These are phyloP conservation scores for Mallotus repandus DNA, from an alignment of 441 rosid genomes.

Conservation along the genomic window DNA sequence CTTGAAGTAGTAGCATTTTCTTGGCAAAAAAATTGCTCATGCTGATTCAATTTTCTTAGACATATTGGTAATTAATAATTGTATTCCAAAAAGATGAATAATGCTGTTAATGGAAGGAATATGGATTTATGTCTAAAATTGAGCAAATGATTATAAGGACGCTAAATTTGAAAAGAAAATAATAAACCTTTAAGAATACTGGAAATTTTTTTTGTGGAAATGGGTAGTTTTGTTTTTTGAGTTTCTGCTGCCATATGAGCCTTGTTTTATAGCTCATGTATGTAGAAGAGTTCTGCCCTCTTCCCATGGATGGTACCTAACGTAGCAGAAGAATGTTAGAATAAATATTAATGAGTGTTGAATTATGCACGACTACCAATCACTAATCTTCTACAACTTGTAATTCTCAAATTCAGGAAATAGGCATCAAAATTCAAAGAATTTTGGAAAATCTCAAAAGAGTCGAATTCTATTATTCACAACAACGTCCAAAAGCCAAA, in stretches of 20 bases:
- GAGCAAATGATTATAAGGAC: too few species aligned
- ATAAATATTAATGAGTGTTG: too few species aligned
- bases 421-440: too few species aligned
- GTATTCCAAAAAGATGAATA: not conserved
- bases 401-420: too few species aligned
- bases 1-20: not conserved
- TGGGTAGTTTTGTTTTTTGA: not conserved
- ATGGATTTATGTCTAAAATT: not conserved
- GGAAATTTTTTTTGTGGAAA: not conserved
- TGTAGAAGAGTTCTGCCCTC: not conserved
- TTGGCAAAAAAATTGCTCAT: not conserved
- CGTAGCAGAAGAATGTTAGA: too few species aligned
- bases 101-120: not conserved
- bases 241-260: not conserved
- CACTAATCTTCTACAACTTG: too few species aligned
- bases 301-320: not conserved
- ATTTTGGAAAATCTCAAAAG: too few species aligned
- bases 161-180: not conserved
- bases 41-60: not conserved
- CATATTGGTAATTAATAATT: not conserved
- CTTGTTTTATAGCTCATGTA: not conserved
- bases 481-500: too few species aligned
- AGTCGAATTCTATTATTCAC: too few species aligned
- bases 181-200: not conserved
- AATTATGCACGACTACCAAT: too few species aligned